Evolutionary conservation across 2,329 filamentous ascomycete genomes (phyloP).

Genomic region (Albifimbria verrucaria): DNA sequence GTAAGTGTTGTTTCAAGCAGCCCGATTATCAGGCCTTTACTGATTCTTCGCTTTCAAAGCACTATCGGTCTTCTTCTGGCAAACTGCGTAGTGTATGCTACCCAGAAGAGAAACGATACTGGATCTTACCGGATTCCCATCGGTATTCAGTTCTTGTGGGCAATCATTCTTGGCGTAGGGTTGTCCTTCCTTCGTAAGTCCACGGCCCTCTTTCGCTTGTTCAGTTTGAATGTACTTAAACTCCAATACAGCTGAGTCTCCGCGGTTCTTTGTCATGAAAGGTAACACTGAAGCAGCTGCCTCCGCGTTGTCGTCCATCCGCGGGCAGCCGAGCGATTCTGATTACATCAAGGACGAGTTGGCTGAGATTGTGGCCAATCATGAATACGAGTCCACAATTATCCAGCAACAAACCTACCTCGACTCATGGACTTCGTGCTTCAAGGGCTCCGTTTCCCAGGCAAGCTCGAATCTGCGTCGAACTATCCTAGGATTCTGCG

Average conservation of each 20-base stretch:
- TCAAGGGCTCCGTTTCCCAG: slow-evolving; percentile 52
- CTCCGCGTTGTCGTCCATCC: slow-evolving; percentile 53
- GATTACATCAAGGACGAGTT: slow-evolving; percentile 67
- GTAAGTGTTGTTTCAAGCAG: background rate
- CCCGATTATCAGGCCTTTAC: background rate
- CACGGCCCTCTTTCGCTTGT: background rate
- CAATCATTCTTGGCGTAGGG: slow-evolving; percentile 54
- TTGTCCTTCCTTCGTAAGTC: slow-evolving; percentile 30
- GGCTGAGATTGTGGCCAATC: slow-evolving; percentile 71
- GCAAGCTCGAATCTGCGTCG: slow-evolving; percentile 56
- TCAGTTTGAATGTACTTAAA: background rate
- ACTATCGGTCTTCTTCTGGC: slow-evolving; percentile 17
- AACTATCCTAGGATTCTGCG: slow-evolving; percentile 51
- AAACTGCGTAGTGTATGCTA: slow-evolving; percentile 12
- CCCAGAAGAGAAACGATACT: slow-evolving; percentile 35
- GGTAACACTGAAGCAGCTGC: slow-evolving; percentile 59
- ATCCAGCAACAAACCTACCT: slow-evolving; percentile 57
- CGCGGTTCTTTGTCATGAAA: slow-evolving; percentile 69
- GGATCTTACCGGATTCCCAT: slow-evolving; percentile 47
- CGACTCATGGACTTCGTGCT: slow-evolving; percentile 56
- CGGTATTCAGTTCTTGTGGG: background rate
- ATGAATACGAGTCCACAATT: slow-evolving; percentile 63
- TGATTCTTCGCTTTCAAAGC: background rate
- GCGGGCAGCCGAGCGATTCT: slow-evolving; percentile 63
- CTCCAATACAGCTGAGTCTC: slow-evolving; percentile 39